Percentiles rank a stretch among this genome's conserved stretches.
Evolutionary conservation across 75 land plant genomes (phyloP).

Genomic region (Selaginella moellendorffii): DNA sequence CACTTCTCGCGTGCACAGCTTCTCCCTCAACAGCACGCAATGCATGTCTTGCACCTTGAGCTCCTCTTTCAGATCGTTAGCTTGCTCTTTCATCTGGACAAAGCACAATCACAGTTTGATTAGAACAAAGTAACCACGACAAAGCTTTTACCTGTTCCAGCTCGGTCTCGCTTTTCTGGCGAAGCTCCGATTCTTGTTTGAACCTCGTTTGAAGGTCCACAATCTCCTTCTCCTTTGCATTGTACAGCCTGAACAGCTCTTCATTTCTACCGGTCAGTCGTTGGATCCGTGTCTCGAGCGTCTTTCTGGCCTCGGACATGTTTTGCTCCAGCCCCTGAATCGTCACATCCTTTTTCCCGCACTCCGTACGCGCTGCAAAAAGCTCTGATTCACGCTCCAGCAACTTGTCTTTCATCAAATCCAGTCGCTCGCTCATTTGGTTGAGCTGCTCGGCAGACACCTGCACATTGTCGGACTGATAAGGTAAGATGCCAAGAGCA

Average conservation of each 20-base stretch:
- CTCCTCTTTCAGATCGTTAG: constrained; percentile 3
- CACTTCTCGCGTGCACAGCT: not conserved
- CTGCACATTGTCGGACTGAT: too few species aligned
- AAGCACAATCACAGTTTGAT: not conserved
- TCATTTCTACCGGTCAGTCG: constrained; percentile 5
- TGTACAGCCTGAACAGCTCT: constrained; percentile 6
- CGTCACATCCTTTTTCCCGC: not conserved
- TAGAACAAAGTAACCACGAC: not conserved
- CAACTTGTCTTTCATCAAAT: not conserved
- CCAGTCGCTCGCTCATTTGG: constrained; percentile 3
- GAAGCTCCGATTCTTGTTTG: not conserved
- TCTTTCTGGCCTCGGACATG: not conserved
- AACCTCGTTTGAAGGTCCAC: constrained; percentile 2
- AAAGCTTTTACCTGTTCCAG: not conserved
- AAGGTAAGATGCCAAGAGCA: too few species aligned
- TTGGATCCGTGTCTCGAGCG: not conserved
- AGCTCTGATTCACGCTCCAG: not conserved
- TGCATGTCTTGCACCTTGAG: constrained; percentile 5
- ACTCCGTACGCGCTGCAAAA: not conserved
- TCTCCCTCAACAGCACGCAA: constrained; percentile 6
- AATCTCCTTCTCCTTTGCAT: constrained; percentile 7
- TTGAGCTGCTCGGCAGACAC: constrained; percentile 6
- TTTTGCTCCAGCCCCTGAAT: constrained; percentile 4
- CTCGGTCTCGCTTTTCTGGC: not conserved
- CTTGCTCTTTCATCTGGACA: constrained; percentile 2